Evolutionary conservation across 768 basidiomycete genomes (phyloP).

Genomic region (Clavaria fumosa): DNA sequence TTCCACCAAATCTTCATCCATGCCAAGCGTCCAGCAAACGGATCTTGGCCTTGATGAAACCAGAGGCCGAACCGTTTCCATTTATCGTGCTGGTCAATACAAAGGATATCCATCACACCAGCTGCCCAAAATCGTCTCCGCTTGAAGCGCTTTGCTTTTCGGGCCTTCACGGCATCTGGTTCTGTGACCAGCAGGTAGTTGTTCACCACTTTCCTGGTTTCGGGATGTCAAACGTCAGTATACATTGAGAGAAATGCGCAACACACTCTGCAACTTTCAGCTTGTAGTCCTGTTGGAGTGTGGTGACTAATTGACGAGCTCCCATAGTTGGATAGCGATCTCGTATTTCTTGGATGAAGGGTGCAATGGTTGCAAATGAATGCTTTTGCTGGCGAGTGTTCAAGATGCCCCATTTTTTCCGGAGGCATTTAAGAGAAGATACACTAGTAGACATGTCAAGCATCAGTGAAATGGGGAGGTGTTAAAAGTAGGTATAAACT

Average conservation of each 20-base stretch:
- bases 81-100: constrained; percentile 33
- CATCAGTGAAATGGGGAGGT: background rate
- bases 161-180: constrained; percentile 10
- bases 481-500: too few relatives aligned
- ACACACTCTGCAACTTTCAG: constrained; percentile 10
- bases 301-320: constrained; percentile 8
- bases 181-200: background rate
- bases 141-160: constrained; percentile 13
- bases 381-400: constrained; percentile 10
- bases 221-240: too few relatives aligned
- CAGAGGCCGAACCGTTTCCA: constrained; percentile 25
- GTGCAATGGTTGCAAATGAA: constrained; percentile 6
- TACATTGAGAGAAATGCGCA: background rate
- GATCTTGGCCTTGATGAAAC: constrained; percentile 22
- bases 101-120: constrained; percentile 25
- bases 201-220: background rate
- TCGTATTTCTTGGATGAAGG: constrained; percentile 6
- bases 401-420: background rate
- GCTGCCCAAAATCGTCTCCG: constrained; percentile 23
- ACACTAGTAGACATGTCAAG: background rate
- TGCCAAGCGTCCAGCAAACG: constrained; percentile 17
- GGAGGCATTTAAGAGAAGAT: background rate
- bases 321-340: constrained; percentile 8
- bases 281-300: constrained; percentile 8
- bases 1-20: constrained; percentile 31